Conservation (phyloP, 805 yeast genomes). For the Tetrapisispora namnaoensis region DNA sequence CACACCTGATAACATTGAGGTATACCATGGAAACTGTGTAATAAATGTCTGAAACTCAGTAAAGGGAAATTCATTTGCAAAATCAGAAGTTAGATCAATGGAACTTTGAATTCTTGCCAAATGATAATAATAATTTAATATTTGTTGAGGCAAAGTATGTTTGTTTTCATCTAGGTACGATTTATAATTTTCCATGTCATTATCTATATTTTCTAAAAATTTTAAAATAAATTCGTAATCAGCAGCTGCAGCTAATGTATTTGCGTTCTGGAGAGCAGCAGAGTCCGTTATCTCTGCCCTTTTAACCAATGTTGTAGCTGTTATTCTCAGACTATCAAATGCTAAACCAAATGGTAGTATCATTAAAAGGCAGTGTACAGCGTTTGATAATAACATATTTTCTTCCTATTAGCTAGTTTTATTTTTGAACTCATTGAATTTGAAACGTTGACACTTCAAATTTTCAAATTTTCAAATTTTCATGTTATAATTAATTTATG, state of each 20-base stretch:
- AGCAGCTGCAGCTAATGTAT: constrained; percentile 25
- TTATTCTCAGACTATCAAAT: background rate
- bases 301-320: background rate
- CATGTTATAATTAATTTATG: too few relatives aligned
- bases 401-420: background rate
- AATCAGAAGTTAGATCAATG: constrained; percentile 18
- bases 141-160: constrained; percentile 28
- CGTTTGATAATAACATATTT: background rate
- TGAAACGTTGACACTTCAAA: background rate
- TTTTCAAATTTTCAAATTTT: too few relatives aligned
- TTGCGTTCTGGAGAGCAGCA: background rate
- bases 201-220: constrained; percentile 27
- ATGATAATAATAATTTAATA: constrained; percentile 29
- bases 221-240: constrained; percentile 27
- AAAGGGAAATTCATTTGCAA: constrained; percentile 30
- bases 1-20: constrained; percentile 15
- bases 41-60: constrained; percentile 30
- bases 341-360: background rate
- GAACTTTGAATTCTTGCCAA: constrained; percentile 21
- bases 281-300: background rate
- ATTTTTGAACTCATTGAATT: background rate
- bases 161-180: constrained; percentile 28
- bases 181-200: constrained; percentile 23
- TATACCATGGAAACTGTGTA: constrained; percentile 28
- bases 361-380: background rate